Evolutionary conservation across 2,329 filamentous ascomycete genomes (phyloP), one percentile per base, ranked within the genome.

Genomic region (Colletotrichum godetiae): DNA sequence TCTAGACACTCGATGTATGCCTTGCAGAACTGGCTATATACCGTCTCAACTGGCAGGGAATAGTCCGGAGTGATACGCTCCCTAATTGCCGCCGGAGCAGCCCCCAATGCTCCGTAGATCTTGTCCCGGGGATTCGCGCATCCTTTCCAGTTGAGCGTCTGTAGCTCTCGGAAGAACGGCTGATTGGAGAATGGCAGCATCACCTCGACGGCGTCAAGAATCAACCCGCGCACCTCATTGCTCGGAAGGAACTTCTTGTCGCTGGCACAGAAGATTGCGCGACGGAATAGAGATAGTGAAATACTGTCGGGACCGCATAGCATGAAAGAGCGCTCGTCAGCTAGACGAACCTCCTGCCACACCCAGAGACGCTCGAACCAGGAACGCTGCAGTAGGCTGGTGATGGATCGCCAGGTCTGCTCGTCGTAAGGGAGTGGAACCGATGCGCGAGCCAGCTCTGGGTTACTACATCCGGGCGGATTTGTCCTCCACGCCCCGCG

Each of bases 281-380:
- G 56, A n/a, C 56, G 56, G 56, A 58, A 58, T 19, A 58, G 29
- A 12, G 56, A 58, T 3, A 58, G 31, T 29, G 56, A 58, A 19
- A 58, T 58, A 29, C 56, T 58, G n/a, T 58, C 56, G 27, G 56
- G 57, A 19, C 57, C 57, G 31, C 57, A 59, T 5, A 59, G 57
- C 57, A 59, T 37, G 12, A 59, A 59, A 35, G 57, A 59, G 31
- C 57, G 57, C 57, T 59, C 57, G 31, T 59, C 57, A 1, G 57
- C 57, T 12, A 59, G 11, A 6, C 57, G 57, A 22, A 59, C 57
- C 57, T 59, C 57, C 12, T 59, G 57, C 57, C 57, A 59, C 11
- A 59, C n/a, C 57, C 57, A 59, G 6, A 59, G 57, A 13, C 57
- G 57, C 31, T 59, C 57, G 57, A 59, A 59, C 31, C 57, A 59